Conservation (phyloP, 805 yeast species). For the Jamesozyma rosinii region DNA sequence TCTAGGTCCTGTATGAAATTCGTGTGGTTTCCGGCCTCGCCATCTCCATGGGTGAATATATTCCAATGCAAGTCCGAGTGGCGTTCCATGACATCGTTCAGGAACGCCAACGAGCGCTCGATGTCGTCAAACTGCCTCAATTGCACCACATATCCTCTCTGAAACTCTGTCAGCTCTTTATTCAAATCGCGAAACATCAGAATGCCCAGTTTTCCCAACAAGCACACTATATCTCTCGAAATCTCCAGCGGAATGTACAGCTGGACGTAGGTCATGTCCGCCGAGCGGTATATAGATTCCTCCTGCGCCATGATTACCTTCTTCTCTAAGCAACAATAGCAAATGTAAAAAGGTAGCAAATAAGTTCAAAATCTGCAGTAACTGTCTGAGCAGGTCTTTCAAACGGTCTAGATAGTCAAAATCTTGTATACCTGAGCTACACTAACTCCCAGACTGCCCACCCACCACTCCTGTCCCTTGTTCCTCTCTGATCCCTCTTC, state of each 20-base stretch:
- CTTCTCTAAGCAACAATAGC: too few species aligned
- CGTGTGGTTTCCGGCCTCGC: slow-evolving; percentile 12
- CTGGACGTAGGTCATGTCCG: slow-evolving; percentile 93
- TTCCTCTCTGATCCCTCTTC: neutral
- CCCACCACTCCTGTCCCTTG: too few species aligned
- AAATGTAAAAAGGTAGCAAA: too few species aligned
- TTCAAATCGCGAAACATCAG: slow-evolving; percentile 87
- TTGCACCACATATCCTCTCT: slow-evolving; percentile 83
- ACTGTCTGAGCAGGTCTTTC: too few species aligned
- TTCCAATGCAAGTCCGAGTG: slow-evolving; percentile 34
- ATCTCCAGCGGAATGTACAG: slow-evolving; percentile 78
- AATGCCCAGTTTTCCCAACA: slow-evolving; percentile 77
- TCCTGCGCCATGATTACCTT: slow-evolving; percentile 24
- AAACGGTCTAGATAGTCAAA: too few species aligned
- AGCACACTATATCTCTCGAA: slow-evolving; percentile 71
- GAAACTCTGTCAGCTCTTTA: slow-evolving; percentile 72
- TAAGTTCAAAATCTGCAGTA: too few species aligned
- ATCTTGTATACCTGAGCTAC: too few species aligned
- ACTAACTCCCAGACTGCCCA: too few species aligned
- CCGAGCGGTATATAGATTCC: slow-evolving; percentile 52
- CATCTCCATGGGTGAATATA: slow-evolving; percentile 29
- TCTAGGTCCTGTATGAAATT: slow-evolving; percentile 17
- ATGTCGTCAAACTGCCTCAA: slow-evolving; percentile 71
- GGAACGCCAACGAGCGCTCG: slow-evolving; percentile 60
- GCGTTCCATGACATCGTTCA: slow-evolving; percentile 40